Conservation (phyloP, 1,284 basidiomycete species). For the Apiotrichum mycotoxinovorans region DNA sequence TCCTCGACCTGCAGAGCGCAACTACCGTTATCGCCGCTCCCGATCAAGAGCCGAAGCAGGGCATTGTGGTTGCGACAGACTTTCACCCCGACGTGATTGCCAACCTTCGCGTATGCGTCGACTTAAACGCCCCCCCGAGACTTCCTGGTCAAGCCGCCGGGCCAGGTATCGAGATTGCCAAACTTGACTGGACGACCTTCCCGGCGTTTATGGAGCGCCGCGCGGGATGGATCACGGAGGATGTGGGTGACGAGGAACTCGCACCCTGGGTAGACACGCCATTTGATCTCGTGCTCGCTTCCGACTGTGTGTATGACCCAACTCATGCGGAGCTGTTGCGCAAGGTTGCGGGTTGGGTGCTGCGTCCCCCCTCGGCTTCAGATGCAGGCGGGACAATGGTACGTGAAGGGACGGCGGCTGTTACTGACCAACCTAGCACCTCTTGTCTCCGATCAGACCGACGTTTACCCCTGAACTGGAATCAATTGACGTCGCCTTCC, state of each 20-base stretch:
- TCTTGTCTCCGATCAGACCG: constrained; percentile 47
- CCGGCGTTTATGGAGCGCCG: constrained; percentile 29
- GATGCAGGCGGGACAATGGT: constrained; percentile 46
- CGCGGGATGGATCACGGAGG: constrained; percentile 2
- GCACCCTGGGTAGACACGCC: constrained; percentile 22
- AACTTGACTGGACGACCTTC: constrained; percentile 69
- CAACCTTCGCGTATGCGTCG: constrained; percentile 68
- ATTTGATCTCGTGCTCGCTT: constrained; percentile 48
- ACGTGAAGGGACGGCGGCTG: neutral
- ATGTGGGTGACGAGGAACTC: constrained; percentile 22
- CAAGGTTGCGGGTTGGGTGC: constrained; percentile 40
- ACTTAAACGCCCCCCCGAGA: constrained; percentile 56
- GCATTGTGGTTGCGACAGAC: constrained; percentile 67
- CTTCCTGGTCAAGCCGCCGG: constrained; percentile 9
- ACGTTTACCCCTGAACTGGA: constrained; percentile 49
- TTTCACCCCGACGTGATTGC: constrained; percentile 68
- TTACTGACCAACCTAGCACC: constrained; percentile 31
- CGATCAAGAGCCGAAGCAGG: constrained; percentile 2
- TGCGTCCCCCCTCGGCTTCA: constrained; percentile 33
- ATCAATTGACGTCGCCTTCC: constrained; percentile 44
- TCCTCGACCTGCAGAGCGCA: constrained; percentile 52
- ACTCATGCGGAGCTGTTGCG: constrained; percentile 46
- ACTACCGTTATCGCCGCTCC: neutral
- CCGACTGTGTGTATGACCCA: constrained; percentile 50
- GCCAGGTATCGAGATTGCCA: constrained; percentile 50